These are phyloP conservation scores for Podospora bellae-mahoneyi DNA, from an alignment of 495 filamentous ascomycete genomes.

Conservation along the genomic window DNA sequence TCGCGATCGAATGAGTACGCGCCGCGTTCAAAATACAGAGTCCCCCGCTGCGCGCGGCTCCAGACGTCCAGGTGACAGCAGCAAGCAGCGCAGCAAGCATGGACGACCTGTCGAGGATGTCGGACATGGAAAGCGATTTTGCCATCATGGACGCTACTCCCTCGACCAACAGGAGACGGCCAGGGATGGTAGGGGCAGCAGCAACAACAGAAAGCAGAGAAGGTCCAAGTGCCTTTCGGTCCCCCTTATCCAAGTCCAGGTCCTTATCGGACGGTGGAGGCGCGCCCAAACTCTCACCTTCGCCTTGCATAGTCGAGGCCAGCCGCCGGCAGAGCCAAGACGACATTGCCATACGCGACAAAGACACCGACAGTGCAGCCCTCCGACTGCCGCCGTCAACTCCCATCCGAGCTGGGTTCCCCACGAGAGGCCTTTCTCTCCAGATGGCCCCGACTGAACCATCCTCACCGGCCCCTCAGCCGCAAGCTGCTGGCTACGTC, in stretches of 20 bases:
- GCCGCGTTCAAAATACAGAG: constrained; percentile 4
- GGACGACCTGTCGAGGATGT: constrained; percentile 27
- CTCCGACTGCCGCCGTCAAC: constrained; percentile 30
- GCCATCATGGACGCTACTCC: constrained; percentile 20
- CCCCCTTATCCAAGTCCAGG: constrained; percentile 37
- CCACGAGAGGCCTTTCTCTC: constrained; percentile 62
- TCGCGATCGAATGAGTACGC: constrained; percentile 5
- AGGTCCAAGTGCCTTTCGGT: not conserved
- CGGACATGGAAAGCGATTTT: constrained; percentile 25
- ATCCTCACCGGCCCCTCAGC: not conserved
- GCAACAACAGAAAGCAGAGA: not conserved
- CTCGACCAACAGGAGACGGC: not conserved
- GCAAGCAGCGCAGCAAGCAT: not conserved
- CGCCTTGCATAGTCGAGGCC: constrained; percentile 60
- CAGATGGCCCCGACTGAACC: constrained; percentile 62
- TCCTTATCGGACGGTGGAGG: constrained; percentile 53
- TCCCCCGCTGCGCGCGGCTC: not conserved
- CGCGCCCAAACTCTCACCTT: constrained; percentile 57
- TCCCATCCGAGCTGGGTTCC: constrained; percentile 59
- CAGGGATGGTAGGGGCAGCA: constrained; percentile 6
- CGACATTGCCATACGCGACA: constrained; percentile 59
- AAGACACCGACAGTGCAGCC: constrained; percentile 24
- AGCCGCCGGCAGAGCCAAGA: constrained; percentile 66
- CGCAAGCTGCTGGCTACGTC: constrained; percentile 46
- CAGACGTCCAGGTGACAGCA: not conserved